Base-by-base conservation (phyloP, 257 asterid genomes). In the Lycium ferocissimum region DNA sequence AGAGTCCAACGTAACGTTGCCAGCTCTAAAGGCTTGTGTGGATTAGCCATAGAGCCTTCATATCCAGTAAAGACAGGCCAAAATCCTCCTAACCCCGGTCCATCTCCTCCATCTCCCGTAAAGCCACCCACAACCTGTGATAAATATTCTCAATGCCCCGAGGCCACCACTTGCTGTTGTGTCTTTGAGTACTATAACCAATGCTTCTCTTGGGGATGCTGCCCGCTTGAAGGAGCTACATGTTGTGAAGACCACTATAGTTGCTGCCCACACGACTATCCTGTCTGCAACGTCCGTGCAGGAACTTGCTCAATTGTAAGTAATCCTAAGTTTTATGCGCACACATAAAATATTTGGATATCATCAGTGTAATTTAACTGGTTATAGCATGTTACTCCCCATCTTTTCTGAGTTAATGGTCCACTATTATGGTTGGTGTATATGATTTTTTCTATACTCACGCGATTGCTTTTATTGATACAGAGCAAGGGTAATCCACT, bases 401-500 rank as follows among this genome's bases (percentile, higher is more conserved):
- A 56, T 56, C 17, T 14, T 56, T 56, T 6, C 65, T 18, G 18
- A 5, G 9, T 56, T 14, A 56, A 12, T 1, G 3, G 6, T 56
- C 61, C 61, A 56, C 61, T 12, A 56, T 10, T 51, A 51, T 56
- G n/a, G 1, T 56, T 56, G 13, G 61, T 56, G 61, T 56, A 56
- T 56, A 13, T 3, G 61, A 22, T 17, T 3, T 40, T 59, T 61
- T 12, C 72, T 61, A 0, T 61, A 61, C 40, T 61, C 33, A 61
- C 5, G 4, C 3, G 59, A 63, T 37, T 26, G 62, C 20, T 56
- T 81, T 14, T 26, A 7, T 81, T 85, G 22, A 83, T 57, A 1
- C 95, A 95, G 98, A 86, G 96, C 89, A 89, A 91, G 88, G 59
- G 84, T 57, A 95, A 90, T 71, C 97, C 97, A 1, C 85, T 95